Evolutionary conservation across 139 green algal species (phyloP), one percentile per base, ranked within the genome.

Genomic region (Haematococcus lacustris): DNA sequence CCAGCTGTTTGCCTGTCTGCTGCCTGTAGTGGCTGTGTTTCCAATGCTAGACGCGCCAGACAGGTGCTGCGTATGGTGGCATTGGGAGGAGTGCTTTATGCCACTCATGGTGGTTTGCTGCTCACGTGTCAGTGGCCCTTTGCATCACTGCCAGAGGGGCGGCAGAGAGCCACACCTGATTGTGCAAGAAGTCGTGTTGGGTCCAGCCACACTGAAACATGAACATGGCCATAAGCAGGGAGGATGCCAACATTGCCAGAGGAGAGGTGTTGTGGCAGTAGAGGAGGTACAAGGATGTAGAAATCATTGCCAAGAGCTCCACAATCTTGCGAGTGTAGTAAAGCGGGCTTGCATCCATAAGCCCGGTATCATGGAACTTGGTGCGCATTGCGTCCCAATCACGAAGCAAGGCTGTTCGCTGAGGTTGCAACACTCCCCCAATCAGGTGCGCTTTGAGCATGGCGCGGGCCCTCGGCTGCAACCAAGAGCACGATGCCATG

Each of bases 151-250:
- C n/a, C n/a, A n/a, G n/a, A n/a, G n/a, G n/a, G n/a, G n/a, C n/a
- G n/a, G n/a, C 57, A 67, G 9, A n/a, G n/a, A n/a, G n/a, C n/a
- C n/a, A 34, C 51, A 74, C 69, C 68, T 81, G 75, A 62, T 91
- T 82, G 71, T 93, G 88, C 6, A 81, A 71, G 74, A 89, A 92
- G 73, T 93, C 88, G 69, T 93, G 88, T n/a, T 39, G 32, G 7
- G 59, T 59, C 59, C 71, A 74, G n/a, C 87, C 87, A 51, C 70
- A 80, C 79, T 93, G 88, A 70, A 90, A 83, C 75, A 82, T 90
- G 66, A 89, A 90, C 2, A 92, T 76, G 33, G 67, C 86, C 37
- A 91, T 74, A 26, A 89, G 53, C 38, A 80, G 74, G 9, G 79
- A 77, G 26, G 83, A 85, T 2, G 67, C 21, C 3, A 85, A 1